Conservation (phyloP, 2,329 filamentous ascomycete species). For the Diaporthe destruens region DNA sequence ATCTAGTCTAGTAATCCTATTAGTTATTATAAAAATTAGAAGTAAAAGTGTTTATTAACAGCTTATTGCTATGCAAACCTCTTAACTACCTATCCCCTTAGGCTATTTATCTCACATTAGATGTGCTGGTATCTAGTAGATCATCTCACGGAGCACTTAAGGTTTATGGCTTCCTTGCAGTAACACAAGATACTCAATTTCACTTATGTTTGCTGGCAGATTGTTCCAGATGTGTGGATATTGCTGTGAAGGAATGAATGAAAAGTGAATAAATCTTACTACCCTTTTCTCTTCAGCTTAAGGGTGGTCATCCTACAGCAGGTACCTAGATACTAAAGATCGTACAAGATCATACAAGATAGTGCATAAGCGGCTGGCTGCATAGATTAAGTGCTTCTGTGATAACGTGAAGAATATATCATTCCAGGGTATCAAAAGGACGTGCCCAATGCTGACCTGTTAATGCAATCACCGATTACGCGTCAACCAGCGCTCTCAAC, state of each 20-base stretch:
- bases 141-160: not conserved
- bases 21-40: not conserved
- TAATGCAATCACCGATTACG: conserved; percentile 6
- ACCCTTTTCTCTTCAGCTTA: not conserved
- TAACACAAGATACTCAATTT: not conserved
- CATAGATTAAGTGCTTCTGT: not conserved
- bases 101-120: not conserved
- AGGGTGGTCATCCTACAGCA: not conserved
- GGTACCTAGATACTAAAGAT: not conserved
- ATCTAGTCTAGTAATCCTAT: not conserved
- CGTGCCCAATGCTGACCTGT: not conserved
- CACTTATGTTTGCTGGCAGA: not conserved
- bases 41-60: not conserved
- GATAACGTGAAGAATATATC: not conserved
- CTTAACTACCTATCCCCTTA: not conserved
- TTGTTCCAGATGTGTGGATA: not conserved
- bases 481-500: conserved; percentile 41
- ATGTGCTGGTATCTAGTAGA: not conserved
- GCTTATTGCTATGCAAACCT: not conserved
- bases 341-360: not conserved
- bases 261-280: not conserved
- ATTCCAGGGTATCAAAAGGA: conserved; percentile 17
- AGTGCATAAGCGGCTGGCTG: not conserved
- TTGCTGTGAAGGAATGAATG: not conserved
- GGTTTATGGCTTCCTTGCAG: not conserved